phyloP scores from a whole-genome alignment of 495 filamentous ascomycete species.

The Neurospora tetraspora region DNA sequence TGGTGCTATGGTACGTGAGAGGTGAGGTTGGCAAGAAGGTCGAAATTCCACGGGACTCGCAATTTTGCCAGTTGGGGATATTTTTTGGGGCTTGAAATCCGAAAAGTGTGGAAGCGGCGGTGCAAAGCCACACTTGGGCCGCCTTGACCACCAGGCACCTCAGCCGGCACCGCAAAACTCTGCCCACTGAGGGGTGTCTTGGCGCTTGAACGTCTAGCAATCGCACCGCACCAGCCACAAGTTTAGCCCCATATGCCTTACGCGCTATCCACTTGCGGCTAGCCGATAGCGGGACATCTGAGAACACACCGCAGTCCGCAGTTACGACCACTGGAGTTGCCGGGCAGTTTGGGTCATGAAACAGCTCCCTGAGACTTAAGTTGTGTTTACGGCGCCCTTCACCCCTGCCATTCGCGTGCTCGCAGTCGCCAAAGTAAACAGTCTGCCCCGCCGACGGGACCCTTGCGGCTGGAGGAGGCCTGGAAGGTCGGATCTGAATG shows the following conservation, averaged over 20 bases:
- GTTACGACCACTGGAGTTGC: background rate
- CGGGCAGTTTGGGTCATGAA: background rate
- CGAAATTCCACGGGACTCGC: conserved; percentile 8
- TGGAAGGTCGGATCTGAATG: background rate
- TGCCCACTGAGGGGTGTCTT: background rate
- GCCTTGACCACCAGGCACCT: conserved; percentile 1
- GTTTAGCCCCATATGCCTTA: background rate
- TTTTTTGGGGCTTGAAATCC: conserved; percentile 16
- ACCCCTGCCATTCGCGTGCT: background rate
- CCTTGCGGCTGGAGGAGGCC: background rate
- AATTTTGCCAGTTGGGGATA: conserved; percentile 23
- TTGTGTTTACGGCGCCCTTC: background rate
- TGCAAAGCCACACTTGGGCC: conserved; percentile 24
- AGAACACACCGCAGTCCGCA: background rate
- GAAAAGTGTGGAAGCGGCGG: conserved; percentile 24
- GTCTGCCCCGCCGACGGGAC: background rate
- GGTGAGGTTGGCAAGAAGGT: conserved; percentile 10
- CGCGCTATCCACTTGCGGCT: background rate
- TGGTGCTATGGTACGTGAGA: conserved; percentile 13
- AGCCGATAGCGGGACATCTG: background rate
- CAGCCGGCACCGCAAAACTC: background rate
- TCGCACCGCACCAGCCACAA: conserved; percentile 8
- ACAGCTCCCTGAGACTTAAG: background rate
- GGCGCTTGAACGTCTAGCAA: background rate
- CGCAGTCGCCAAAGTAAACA: background rate